Conservation (phyloP, 2,329 filamentous ascomycete species). For the Sordariomycetes sp. region DNA sequence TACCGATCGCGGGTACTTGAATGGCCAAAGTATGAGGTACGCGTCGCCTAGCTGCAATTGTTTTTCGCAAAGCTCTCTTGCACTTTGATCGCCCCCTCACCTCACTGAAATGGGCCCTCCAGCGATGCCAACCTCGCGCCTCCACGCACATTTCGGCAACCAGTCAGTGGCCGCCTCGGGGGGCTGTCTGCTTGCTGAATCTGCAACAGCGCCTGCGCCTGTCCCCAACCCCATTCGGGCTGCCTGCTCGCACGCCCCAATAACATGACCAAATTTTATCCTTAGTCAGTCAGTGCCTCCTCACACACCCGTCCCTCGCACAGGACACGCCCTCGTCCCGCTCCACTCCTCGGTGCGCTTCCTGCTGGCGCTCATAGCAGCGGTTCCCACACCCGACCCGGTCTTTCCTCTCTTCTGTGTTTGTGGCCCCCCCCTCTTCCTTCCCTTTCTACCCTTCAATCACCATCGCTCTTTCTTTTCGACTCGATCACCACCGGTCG, state of each 20-base stretch:
- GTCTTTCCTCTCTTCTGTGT: conserved; percentile 5
- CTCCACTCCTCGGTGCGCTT: conserved; percentile 5
- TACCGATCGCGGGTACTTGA: not conserved
- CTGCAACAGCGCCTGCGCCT: not conserved
- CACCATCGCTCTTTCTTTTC: not conserved
- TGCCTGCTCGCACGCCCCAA: not conserved
- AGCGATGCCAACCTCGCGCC: not conserved
- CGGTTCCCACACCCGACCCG: conserved; percentile 5
- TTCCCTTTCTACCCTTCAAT: conserved; percentile 3
- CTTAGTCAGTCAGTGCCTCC: not conserved
- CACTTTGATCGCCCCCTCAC: not conserved
- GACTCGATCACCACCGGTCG: not conserved
- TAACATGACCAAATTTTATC: not conserved
- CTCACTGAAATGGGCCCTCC: conserved; percentile 1
- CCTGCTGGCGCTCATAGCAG: not conserved
- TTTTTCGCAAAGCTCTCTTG: not conserved
- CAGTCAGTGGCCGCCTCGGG: not conserved
- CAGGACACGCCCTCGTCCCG: conserved; percentile 5
- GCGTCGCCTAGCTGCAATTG: not conserved
- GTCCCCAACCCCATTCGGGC: not conserved
- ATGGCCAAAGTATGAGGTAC: not conserved
- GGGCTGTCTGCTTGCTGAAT: not conserved
- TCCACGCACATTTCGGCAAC: not conserved
- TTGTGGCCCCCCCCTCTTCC: conserved; percentile 2
- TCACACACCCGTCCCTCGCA: conserved; percentile 4